Evolutionary conservation across 371 early-diverging fungal species (phyloP), one percentile per base, ranked within the genome.

Genomic region (Actinomucor elegans): DNA sequence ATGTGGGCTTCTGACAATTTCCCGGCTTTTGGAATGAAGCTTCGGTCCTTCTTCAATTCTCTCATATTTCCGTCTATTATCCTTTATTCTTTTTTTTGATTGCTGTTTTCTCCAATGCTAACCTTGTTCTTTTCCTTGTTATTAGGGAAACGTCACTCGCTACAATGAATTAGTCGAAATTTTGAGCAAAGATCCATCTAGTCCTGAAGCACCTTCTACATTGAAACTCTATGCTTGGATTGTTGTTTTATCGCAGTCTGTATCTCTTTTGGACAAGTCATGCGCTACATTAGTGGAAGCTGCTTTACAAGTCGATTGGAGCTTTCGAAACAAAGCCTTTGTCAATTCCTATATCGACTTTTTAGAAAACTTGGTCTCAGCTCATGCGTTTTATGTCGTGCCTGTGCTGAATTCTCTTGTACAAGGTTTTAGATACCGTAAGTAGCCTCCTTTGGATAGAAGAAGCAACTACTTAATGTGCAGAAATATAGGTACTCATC

Each of bases 311-410:
- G 52, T 90, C 17, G 82, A 92, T 54, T 93, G 93, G 91, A 61
- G 80, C 14, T 64, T 66, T 8, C 71, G 75, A 10, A 84, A 88
- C 31, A 75, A 81, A 36, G 65, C 60, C 1, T 85, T 92, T 57
- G 83, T 86, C 1, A 68, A 76, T 35, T 69, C 73, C 10, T 96
- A 88, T 60, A 59, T 81, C 14, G 81, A 80, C 10, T 85, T 96
- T 46, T 37, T 96, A 42, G 83, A 90, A 29, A 89, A 93, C 60
- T 67, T 96, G 2, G 90, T 93, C 2, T 87, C 90, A 2, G 94
- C 94, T 0, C 93, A 94, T 63, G 87, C 94, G 2, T 77, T 81
- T 37, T 90, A 91, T 66, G 81, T 84, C 10, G 71, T 74, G 3
- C 81, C 89, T 29, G 87, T 90, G 3, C 67, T 90, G 34, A 61